A percentile compares a stretch with the other conserved stretches of the same genome.
Evolutionary conservation across 1,284 basidiomycete genomes (phyloP).

Genomic region (Ceratobasidium sp.): DNA sequence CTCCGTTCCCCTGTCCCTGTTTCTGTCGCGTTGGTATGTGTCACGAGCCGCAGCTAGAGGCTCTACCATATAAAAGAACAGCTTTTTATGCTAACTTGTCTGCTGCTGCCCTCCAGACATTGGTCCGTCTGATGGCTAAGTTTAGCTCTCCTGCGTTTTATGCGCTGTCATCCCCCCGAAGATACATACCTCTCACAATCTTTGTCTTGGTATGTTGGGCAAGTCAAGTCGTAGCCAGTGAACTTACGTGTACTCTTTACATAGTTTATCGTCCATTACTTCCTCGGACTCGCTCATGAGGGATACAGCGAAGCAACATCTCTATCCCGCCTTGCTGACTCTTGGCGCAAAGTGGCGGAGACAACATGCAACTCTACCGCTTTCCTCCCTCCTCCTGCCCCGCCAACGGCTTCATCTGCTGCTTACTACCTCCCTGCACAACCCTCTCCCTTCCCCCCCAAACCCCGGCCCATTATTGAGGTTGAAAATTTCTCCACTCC

Average conservation of each 20-base stretch:
- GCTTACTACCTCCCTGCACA: conserved; percentile 32
- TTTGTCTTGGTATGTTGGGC: conserved; percentile 66
- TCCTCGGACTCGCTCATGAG: conserved; percentile 56
- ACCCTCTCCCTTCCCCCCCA: conserved; percentile 17
- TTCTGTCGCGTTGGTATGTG: background rate
- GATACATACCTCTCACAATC: conserved; percentile 74
- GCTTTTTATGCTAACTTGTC: background rate
- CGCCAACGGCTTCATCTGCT: conserved; percentile 53
- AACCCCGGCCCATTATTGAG: conserved; percentile 10
- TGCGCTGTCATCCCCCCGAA: conserved; percentile 62
- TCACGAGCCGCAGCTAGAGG: conserved; percentile 5
- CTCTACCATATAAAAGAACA: background rate
- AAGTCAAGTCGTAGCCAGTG: background rate
- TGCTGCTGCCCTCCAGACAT: background rate
- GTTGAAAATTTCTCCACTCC: conserved; percentile 45
- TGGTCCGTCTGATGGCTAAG: conserved; percentile 13
- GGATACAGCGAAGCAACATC: conserved; percentile 57
- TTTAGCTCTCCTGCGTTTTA: conserved; percentile 15
- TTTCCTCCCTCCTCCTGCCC: conserved; percentile 27
- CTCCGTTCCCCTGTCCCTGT: background rate
- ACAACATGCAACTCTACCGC: conserved; percentile 40
- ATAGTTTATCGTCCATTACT: conserved; percentile 56
- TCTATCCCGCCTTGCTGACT: conserved; percentile 48
- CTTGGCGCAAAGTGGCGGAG: conserved; percentile 33
- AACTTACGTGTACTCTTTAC: background rate